Evolutionary conservation across 768 basidiomycete genomes (phyloP), one percentile per base, ranked within the genome.

Genomic region (Daedalea quercina): DNA sequence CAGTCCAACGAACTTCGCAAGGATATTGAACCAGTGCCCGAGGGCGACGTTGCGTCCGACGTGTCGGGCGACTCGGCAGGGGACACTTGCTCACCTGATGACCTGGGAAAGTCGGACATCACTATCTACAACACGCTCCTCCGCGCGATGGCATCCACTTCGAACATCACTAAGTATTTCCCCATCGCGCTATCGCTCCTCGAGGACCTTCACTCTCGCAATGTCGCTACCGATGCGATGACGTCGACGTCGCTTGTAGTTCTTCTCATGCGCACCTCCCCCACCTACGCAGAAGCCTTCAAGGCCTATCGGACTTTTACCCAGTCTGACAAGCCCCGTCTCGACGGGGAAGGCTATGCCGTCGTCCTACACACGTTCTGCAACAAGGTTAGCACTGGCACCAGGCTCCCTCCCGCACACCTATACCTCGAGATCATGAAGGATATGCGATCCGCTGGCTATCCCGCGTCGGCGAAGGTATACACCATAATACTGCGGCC

Each of bases 361-460:
- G 71, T 77, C 42, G 81, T 94, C 53, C 73, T 92, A 49, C 69
- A 79, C 55, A 76, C 78, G 2, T 84, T 89, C 58, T 77, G 80
- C 62, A 40, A 31, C 11, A 73, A 74, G 23, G 71, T 88, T 50
- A 74, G 78, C 9, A 69, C 70, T 44, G 64, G 75, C 31, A 51
- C 44, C 42, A 56, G 58, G 37, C 51, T 57, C 28, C 64, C 62
- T 9, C 60, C 60, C 9, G 22, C 51, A 15, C 42, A 23, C 8
- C 53, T 57, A 11, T 90, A 88, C 66, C 83, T 92, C 65, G 8
- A 78, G 50, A 86, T 94, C 47, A 76, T 92, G 53, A 77, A 75
- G 34, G 90, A 93, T 69, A 94, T 94, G 90, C 83, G 80, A 24
- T 66, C 69, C 12, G 77, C 79, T 1, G 85, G 87, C 20, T 68